phyloP scores from a whole-genome alignment of 352 stramenopile genomes.

The Phytopythium helicoides region DNA sequence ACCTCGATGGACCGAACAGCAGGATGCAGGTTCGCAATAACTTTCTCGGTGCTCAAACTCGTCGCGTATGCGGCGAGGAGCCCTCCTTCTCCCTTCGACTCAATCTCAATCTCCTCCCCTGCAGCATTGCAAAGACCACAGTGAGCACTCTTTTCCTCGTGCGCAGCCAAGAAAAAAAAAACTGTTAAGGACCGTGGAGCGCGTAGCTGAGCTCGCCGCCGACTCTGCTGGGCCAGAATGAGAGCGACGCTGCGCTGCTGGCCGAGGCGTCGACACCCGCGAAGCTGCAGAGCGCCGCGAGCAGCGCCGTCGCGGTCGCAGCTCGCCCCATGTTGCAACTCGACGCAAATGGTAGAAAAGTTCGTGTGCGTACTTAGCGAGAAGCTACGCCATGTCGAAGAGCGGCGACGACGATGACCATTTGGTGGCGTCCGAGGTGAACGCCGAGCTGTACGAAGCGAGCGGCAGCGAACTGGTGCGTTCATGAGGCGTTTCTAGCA shows the following conservation, averaged over 20 bases:
- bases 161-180: not conserved
- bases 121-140: not conserved
- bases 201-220: not conserved
- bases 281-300: not conserved
- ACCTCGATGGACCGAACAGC: conserved; percentile 40
- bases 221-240: not conserved
- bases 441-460: not conserved
- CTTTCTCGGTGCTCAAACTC: not conserved
- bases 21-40: conserved; percentile 17
- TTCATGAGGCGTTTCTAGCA: not conserved
- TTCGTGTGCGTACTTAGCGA: no score
- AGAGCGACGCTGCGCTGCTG: not conserved
- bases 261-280: not conserved
- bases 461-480: not conserved
- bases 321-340: no score
- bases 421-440: conserved; percentile 6
- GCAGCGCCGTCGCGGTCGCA: not conserved
- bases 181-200: not conserved
- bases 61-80: not conserved
- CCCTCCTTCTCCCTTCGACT: not conserved
- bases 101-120: not conserved
- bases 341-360: no score
- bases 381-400: no score
- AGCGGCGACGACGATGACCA: not conserved
- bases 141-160: not conserved